Evolutionary conservation across 2,329 filamentous ascomycete genomes (phyloP).

Genomic region (Drechslerella dactyloides): DNA sequence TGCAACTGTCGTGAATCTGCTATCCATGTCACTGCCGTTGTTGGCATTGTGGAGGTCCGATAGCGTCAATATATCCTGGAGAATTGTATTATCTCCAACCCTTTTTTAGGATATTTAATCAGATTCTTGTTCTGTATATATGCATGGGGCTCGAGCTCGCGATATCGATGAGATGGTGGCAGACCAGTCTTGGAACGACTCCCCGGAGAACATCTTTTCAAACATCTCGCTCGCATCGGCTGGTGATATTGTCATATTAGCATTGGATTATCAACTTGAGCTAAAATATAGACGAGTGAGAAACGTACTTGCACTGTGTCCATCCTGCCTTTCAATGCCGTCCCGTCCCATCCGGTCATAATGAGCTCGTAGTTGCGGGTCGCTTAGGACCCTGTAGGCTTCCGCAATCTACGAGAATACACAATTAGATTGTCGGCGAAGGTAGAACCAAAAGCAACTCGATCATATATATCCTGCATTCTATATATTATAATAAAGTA

Average conservation of each 20-base stretch:
- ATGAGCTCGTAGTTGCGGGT: constrained; percentile 19
- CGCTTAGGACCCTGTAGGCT: constrained; percentile 28
- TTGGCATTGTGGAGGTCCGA: constrained; percentile 21
- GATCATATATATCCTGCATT: too few relatives aligned
- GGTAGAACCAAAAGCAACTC: too few relatives aligned
- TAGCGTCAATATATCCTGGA: constrained; percentile 29
- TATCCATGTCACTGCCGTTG: not conserved
- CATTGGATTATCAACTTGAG: not conserved
- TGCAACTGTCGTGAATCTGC: not conserved
- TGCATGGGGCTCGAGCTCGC: not conserved
- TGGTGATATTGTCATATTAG: not conserved
- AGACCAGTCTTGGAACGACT: constrained; percentile 38
- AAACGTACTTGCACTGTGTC: not conserved
- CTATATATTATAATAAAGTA: too few relatives aligned
- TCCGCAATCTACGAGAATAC: constrained; percentile 21
- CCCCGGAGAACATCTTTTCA: constrained; percentile 31
- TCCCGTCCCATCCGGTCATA: constrained; percentile 29
- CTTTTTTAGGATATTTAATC: not conserved
- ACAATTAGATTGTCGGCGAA: too few relatives aligned
- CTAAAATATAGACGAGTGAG: not conserved
- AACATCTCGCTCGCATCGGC: constrained; percentile 36
- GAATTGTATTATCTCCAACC: constrained; percentile 40
- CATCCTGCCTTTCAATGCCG: constrained; percentile 21
- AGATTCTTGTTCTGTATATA: not conserved
- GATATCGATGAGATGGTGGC: not conserved